phyloP scores from a whole-genome alignment of 2,329 filamentous ascomycete species.

The Colletotrichum falcatum region DNA sequence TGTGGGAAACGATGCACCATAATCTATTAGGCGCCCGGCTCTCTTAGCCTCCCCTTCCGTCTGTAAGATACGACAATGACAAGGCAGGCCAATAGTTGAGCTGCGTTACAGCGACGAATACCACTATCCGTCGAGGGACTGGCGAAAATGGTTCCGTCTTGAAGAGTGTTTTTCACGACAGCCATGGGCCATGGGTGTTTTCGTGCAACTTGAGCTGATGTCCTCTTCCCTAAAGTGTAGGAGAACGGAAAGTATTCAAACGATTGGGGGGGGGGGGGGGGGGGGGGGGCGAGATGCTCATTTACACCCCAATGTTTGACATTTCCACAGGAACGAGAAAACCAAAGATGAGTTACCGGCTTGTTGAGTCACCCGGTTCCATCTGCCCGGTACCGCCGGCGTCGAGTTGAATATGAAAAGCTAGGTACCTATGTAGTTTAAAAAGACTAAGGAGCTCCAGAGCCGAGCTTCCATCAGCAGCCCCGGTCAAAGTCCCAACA shows the following conservation, averaged over 20 bases:
- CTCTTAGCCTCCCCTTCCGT: not conserved
- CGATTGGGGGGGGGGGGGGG: too few species aligned
- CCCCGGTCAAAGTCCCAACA: conserved; percentile 6
- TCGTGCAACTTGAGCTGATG: not conserved
- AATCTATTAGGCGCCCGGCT: not conserved
- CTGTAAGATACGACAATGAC: not conserved
- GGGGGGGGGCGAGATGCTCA: not conserved
- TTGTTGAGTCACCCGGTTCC: conserved; percentile 19
- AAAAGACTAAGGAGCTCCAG: not conserved
- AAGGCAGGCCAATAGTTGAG: not conserved
- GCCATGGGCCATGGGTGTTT: not conserved
- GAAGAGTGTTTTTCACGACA: not conserved
- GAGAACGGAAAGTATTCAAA: not conserved
- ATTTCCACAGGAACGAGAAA: not conserved
- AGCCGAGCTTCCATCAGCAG: not conserved
- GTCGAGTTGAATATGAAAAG: too few species aligned
- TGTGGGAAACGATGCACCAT: not conserved
- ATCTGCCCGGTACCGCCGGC: not conserved
- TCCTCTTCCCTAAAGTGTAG: too few species aligned
- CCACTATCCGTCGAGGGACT: not conserved
- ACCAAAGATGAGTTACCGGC: not conserved
- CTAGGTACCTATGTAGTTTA: too few species aligned
- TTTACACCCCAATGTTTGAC: not conserved
- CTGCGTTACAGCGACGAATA: not conserved
- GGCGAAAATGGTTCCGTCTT: not conserved